Evolutionary conservation across 106 monocot species (phyloP).

Genomic region (Acorus gramineus): DNA sequence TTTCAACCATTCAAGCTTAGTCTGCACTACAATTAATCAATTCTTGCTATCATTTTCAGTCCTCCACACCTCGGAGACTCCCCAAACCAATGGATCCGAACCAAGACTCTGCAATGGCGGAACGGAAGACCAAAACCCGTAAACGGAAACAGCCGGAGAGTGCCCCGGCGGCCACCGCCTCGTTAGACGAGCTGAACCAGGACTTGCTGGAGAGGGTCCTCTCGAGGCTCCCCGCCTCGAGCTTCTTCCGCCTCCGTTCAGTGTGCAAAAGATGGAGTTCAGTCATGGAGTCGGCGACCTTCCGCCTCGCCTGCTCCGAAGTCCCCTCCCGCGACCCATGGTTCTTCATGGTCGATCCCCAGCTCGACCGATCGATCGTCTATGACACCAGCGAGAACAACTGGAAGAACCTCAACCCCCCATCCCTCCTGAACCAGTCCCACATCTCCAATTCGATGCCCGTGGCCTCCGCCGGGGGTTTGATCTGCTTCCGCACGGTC

Average conservation of each 20-base stretch:
- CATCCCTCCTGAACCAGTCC: constrained; percentile 9
- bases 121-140: neutral
- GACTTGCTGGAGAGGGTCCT: constrained; percentile 78
- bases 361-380: constrained; percentile 26
- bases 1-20: no score
- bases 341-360: constrained; percentile 60
- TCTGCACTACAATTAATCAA: neutral
- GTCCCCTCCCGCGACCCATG: constrained; percentile 55
- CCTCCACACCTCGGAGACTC: neutral
- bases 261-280: constrained; percentile 65
- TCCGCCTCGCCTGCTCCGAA: constrained; percentile 45
- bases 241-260: constrained; percentile 70
- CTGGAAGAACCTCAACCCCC: constrained; percentile 40
- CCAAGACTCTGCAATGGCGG: neutral
- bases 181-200: constrained; percentile 55
- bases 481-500: constrained; percentile 42
- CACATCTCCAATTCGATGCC: constrained; percentile 21
- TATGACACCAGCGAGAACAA: constrained; percentile 44
- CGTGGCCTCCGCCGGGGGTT: constrained; percentile 60
- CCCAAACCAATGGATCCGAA: constrained; percentile 11
- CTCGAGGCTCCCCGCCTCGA: constrained; percentile 52
- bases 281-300: constrained; percentile 41
- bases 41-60: constrained; percentile 2
- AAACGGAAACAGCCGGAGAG: constrained; percentile 36
- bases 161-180: neutral